Evolutionary conservation across 495 filamentous ascomycete species (phyloP), one percentile per base, ranked within the genome.

Genomic region (Aspergillus haitiensis): DNA sequence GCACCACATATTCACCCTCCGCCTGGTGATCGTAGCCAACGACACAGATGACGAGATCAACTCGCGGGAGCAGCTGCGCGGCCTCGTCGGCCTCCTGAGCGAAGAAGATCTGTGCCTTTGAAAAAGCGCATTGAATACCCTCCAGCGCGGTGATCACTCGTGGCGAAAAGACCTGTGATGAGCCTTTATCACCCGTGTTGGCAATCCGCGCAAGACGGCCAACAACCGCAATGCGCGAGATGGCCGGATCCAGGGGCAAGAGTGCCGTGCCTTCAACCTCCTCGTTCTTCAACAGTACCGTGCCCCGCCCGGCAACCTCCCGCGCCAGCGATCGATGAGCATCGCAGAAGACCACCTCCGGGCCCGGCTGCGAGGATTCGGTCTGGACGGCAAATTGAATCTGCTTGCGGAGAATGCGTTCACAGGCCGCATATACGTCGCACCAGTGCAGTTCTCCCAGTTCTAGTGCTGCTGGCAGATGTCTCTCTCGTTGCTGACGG

Each of bases 321-420:
- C 49, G 49, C n/a, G 49, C 49, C 31, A 52, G 31, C 12, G 4
- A 31, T 15, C 49, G 31, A 6, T 35, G 32, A 4, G 34, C 32
- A 4, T 3, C 13, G 31, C 49, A 35, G n/a, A 52, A 52, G 27
- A 52, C 49, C 13, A 45, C 11, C 6, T 45, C 42, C 11, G 12
- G 2, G 2, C 13, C 72, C 79, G 15, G 70, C 66, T 51, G 85
- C 81, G 12, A 35, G 7, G 8, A 12, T 13, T 36, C 32, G 3
- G 49, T 52, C 12, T 33, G 6, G 3, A 15, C 18, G 3, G 31
- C 49, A 36, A n/a, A 52, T 6, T 52, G 6, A 7, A 52, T 2
- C 49, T 9, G 49, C 27, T 52, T 52, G 6, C 31, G 10, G 27
- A 52, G 31, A 3, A 52, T 52, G 13, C 49, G 6, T 1, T 15